A percentile compares a stretch with the other conserved stretches of the same genome.
Evolutionary conservation across 495 filamentous ascomycete species (phyloP).

Genomic region (Aspergillus asperescens): DNA sequence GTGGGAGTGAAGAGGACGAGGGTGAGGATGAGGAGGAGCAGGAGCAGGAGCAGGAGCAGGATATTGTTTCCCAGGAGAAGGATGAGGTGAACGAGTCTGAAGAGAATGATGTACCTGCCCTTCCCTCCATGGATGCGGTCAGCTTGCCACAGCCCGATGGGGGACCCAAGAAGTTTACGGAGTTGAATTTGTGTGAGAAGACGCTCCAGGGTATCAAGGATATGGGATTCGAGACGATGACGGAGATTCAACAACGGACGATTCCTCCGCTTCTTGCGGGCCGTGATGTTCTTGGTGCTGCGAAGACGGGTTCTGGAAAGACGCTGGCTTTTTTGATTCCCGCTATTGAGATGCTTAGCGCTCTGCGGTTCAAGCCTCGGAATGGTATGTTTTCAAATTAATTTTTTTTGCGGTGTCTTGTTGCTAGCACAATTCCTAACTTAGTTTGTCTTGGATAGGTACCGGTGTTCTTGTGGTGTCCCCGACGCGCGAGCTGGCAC

Average conservation of each 20-base stretch:
- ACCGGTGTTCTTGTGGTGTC: slow-evolving; percentile 79
- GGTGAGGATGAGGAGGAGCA: slow-evolving; percentile 21
- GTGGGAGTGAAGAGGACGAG: slow-evolving; percentile 32
- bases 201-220: slow-evolving; percentile 83
- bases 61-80: slow-evolving; percentile 9
- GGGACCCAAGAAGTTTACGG: slow-evolving; percentile 61
- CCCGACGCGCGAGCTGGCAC: slow-evolving; percentile 70
- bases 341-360: slow-evolving; percentile 87
- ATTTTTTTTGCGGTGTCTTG: no score
- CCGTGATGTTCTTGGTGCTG: slow-evolving; percentile 89
- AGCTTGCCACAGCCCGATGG: slow-evolving; percentile 51
- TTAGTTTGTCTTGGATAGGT: slow-evolving; percentile 33
- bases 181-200: slow-evolving; percentile 79
- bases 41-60: slow-evolving; percentile 15
- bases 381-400: slow-evolving; percentile 54
- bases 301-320: slow-evolving; percentile 96
- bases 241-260: slow-evolving; percentile 83
- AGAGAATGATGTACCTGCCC: slow-evolving; percentile 31
- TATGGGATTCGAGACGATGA: slow-evolving; percentile 94
- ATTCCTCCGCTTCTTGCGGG: slow-evolving; percentile 87
- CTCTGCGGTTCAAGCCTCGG: slow-evolving; percentile 80
- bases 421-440: not conserved
- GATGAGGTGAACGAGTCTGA: slow-evolving; percentile 24
- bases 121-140: slow-evolving; percentile 48
- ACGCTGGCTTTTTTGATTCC: slow-evolving; percentile 93